Conservation (phyloP, 2,329 filamentous ascomycete genomes). For the Talaromyces sp. region DNA sequence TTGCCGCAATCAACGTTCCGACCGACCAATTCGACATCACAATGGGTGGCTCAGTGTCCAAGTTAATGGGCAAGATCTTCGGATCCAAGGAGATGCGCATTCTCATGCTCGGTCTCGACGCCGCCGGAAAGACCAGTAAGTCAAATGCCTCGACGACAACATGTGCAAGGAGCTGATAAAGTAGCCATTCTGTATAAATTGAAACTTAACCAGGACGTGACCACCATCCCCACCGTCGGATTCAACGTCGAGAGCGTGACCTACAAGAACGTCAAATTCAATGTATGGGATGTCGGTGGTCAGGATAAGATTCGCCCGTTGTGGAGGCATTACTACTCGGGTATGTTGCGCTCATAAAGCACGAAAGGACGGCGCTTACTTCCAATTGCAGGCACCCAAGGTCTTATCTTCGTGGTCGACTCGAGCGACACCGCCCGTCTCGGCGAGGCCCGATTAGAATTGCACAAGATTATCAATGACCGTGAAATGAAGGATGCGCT, state of each 20-base stretch:
- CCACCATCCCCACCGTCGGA: conserved; percentile 95
- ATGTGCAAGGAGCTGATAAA: not conserved
- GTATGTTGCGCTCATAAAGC: conserved; percentile 44
- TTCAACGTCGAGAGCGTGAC: conserved; percentile 99
- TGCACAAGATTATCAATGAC: conserved; percentile 97
- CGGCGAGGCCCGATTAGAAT: conserved; percentile 86
- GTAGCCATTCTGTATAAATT: conserved; percentile 95
- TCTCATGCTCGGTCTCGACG: conserved; percentile 95
- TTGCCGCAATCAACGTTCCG: conserved; percentile 13
- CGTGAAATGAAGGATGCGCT: conserved; percentile 96
- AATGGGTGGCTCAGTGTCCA: conserved; percentile 93
- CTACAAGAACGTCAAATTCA: conserved; percentile 99
- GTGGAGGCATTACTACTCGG: conserved; percentile 96
- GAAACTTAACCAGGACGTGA: conserved; percentile 96
- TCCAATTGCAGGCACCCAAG: conserved; percentile 71
- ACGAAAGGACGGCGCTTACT: not conserved
- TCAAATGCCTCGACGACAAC: not conserved
- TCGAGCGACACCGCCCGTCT: conserved; percentile 88
- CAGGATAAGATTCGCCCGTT: conserved; percentile 98
- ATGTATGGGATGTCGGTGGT: conserved; percentile 97
- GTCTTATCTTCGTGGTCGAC: conserved; percentile 97
- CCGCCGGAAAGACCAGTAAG: conserved; percentile 89
- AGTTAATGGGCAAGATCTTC: conserved; percentile 98
- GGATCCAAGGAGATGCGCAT: conserved; percentile 99
- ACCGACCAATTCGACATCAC: conserved; percentile 34